These are phyloP conservation scores for Ascosphaera aggregata DNA, from an alignment of 2,329 filamentous ascomycete species.

Conservation along the genomic window DNA sequence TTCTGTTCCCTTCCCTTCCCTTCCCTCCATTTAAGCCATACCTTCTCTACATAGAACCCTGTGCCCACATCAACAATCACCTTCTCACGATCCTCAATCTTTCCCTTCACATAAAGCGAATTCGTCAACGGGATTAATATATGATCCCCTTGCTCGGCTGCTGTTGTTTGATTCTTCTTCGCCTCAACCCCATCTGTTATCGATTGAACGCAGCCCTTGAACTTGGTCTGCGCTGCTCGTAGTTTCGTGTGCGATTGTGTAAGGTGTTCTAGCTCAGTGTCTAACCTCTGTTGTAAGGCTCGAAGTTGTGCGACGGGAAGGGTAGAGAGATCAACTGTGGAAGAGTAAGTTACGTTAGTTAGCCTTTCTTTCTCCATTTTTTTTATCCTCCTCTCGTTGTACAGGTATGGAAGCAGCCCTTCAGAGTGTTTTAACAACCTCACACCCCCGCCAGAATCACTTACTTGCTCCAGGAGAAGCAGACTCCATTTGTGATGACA, in stretches of 20 bases:
- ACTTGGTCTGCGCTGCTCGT: slow-evolving; percentile 72
- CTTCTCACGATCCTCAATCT: slow-evolving; percentile 45
- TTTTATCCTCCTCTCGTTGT: no score
- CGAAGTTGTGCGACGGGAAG: slow-evolving; percentile 70
- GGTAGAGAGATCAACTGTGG: slow-evolving; percentile 42
- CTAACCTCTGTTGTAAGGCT: slow-evolving; percentile 85
- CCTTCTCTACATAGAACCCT: slow-evolving; percentile 89
- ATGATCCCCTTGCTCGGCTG: slow-evolving; percentile 11
- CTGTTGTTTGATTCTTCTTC: no score
- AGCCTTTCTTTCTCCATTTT: no score
- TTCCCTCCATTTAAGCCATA: slow-evolving; percentile 11
- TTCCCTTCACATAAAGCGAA: slow-evolving; percentile 80
- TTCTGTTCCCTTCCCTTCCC: background rate
- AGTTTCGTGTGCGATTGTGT: slow-evolving; percentile 77
- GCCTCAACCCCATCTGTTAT: slow-evolving; percentile 35
- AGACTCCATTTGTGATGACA: background rate
- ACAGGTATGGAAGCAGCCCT: no score
- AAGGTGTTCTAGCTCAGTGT: slow-evolving; percentile 87
- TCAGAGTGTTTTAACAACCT: no score
- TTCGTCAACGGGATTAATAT: slow-evolving; percentile 89
- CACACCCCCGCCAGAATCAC: slow-evolving; percentile 4
- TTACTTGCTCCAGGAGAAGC: slow-evolving; percentile 7
- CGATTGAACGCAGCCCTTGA: slow-evolving; percentile 66
- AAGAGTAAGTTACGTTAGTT: no score
- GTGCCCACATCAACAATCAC: slow-evolving; percentile 87